These are phyloP conservation scores for Colletotrichum chrysophilum DNA, from an alignment of 2,329 filamentous ascomycete genomes.

Conservation along the genomic window DNA sequence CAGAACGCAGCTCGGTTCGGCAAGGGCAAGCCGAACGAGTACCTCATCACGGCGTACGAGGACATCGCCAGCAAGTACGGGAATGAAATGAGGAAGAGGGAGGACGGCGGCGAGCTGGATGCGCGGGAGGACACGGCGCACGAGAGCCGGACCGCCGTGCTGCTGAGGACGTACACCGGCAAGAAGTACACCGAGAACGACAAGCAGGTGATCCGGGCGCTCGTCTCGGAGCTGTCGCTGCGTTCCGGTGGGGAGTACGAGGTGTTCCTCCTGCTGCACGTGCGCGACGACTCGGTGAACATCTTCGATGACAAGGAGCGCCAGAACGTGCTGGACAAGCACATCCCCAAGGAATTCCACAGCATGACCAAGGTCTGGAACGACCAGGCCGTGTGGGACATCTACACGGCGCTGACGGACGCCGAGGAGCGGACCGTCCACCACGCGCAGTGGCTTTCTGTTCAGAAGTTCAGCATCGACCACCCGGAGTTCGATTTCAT, in stretches of 20 bases:
- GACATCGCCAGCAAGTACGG: constrained; percentile 15
- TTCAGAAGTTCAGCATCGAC: constrained; percentile 77
- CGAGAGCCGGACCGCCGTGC: constrained; percentile 66
- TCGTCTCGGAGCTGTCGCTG: constrained; percentile 78
- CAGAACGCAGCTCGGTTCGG: constrained; percentile 71
- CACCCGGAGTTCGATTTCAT: constrained; percentile 82
- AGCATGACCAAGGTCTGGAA: constrained; percentile 78
- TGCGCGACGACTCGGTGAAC: constrained; percentile 65
- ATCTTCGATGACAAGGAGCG: constrained; percentile 67
- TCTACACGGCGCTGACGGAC: constrained; percentile 79
- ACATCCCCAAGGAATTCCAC: constrained; percentile 73
- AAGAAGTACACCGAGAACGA: constrained; percentile 81
- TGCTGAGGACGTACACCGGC: constrained; percentile 78
- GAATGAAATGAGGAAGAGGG: not conserved
- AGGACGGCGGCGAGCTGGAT: constrained; percentile 1
- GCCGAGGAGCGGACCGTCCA: constrained; percentile 59
- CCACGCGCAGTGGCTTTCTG: constrained; percentile 70
- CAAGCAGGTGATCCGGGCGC: constrained; percentile 77
- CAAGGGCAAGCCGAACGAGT: constrained; percentile 46
- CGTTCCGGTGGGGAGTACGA: constrained; percentile 84
- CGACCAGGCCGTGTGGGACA: constrained; percentile 73
- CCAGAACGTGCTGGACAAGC: constrained; percentile 61
- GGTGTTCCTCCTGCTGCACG: constrained; percentile 80
- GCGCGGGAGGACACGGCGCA: not conserved
- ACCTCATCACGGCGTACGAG: constrained; percentile 41